Base-by-base conservation (phyloP, 78 protist species). In the Dictyostelium brefeldianum region DNA sequence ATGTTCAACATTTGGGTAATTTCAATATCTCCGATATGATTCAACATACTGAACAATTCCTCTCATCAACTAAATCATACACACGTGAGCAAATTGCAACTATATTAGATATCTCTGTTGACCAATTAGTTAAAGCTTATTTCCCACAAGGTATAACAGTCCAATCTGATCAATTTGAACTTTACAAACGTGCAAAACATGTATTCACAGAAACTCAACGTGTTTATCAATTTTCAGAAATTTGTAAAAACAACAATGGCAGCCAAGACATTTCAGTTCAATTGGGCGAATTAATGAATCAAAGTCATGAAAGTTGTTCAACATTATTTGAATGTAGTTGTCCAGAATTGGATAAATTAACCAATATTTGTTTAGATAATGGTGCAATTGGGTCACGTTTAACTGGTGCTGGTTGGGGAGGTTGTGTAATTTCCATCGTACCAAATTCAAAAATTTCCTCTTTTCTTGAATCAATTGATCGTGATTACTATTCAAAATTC, bases 321-420 rank as follows among this genome's bases (percentile, higher is more conserved):
- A 36, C 69, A 46, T n/a, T 41, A 18, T 91, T 83, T 36, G 89
- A 91, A n/a, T 80, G 89, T 15, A 81, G 90, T 48, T 91, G 95
- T 48, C 90, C 95, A 47, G 95, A 91, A 59, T 46, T 91, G 2
- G 95, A 91, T 57, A 43, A 1, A 11, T 69, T 91, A 6, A 91
- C 95, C 1, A 22, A 20, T 9, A 54, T 91, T 5, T 80, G 91
- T 36, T 11, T 79, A 20, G 46, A 90, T 5, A 51, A 67, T 43
- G 89, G 89, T 59, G 95, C 95, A 2, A 50, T 81, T 12, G 90
- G 90, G 25, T 82, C 90, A 9, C 53, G 95, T 51, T 20, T 91
- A 20, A 82, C 90, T 29, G 95, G 95, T 73, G 95, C 95, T 41
- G 95, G 95, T 8, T 91, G 95, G 95, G 95, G 95, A 27, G 92